Evolutionary conservation across 2,329 filamentous ascomycete species (phyloP), one percentile per base, ranked within the genome.

Genomic region (Beauveria australis): DNA sequence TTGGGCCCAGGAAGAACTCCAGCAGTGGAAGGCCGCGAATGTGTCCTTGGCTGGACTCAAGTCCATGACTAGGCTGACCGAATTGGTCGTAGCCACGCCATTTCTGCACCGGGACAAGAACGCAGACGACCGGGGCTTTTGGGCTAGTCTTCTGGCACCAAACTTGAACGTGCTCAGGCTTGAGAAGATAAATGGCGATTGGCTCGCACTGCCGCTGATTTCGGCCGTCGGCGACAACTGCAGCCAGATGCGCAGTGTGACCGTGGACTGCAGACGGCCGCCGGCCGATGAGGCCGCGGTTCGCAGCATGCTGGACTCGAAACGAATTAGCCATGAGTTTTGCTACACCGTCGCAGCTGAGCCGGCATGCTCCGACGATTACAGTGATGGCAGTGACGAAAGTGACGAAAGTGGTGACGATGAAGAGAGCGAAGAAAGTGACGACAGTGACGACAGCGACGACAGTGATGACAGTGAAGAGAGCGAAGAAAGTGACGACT

Each of bases 1-100:
- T 28, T 7, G 1, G 28, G 16, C 26, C 5, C 3, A 3, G 5
- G 1, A 1, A 3, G 2, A 2, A 1, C 3, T 22, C 14, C 26
- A 0, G 22, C 6, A 1, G 22, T 30, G 22, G 47, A 5, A n/a
- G 3, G 18, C 24, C 0, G 26, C 24, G 7, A 5, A 9, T 16
- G 6, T 7, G 8, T 51, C 37, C 6, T 24, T 53, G 19, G 19
- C 37, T 5, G 14, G 4, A 5, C 37, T 53, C 8, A 14, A 16
- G 37, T 24, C 22, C 19, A 43, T 53, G 52, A 28, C 19, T 9
- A 16, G 22, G 22, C 37, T 53, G 19, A 43, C 33, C 14, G 37
- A 53, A 18, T 37, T 53, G 19, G n/a, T n/a, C 3, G 12, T 53
- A 14, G 19, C 18, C 6, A 3, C 9, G 37, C 52, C 52, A 14